Evolutionary conservation across 2,329 filamentous ascomycete genomes (phyloP).

Genomic region (Drechmeria coniospora): DNA sequence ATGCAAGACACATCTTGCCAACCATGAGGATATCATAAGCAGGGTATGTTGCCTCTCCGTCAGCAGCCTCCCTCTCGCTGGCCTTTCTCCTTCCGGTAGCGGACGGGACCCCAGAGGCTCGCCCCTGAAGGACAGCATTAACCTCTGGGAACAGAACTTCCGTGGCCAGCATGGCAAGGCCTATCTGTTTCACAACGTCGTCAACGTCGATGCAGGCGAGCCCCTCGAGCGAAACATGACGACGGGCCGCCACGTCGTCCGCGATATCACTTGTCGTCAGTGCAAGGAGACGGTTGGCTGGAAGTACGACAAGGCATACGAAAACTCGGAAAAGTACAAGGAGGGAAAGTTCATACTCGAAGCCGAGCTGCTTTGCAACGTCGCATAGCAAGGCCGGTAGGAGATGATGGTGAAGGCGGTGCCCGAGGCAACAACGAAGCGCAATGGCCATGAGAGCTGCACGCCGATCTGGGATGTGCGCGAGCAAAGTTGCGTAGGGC

Average conservation of each 20-base stretch:
- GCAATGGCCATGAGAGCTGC: too few species aligned
- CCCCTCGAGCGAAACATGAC: slow-evolving; percentile 97
- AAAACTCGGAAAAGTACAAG: slow-evolving; percentile 90
- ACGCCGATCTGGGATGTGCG: too few species aligned
- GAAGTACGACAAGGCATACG: slow-evolving; percentile 98
- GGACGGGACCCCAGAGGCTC: neutral
- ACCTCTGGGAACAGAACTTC: slow-evolving; percentile 57
- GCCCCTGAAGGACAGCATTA: neutral
- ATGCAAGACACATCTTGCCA: slow-evolving; percentile 91
- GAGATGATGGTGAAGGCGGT: slow-evolving; percentile 14
- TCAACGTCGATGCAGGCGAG: slow-evolving; percentile 74
- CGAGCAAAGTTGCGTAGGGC: too few species aligned
- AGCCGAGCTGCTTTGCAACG: slow-evolving; percentile 73
- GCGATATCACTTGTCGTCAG: slow-evolving; percentile 81
- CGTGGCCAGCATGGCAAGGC: slow-evolving; percentile 96
- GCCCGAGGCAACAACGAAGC: neutral
- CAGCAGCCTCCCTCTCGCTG: neutral
- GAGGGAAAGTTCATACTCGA: slow-evolving; percentile 97
- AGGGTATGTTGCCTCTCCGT: slow-evolving; percentile 41
- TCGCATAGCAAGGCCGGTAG: slow-evolving; percentile 25
- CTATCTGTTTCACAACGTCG: slow-evolving; percentile 86
- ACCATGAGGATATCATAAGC: slow-evolving; percentile 92
- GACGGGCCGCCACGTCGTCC: slow-evolving; percentile 83
- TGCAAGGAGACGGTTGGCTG: slow-evolving; percentile 90
- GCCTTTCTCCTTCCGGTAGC: slow-evolving; percentile 1